Evolutionary conservation across 306 rosid genomes (phyloP), one percentile per base, ranked within the genome.

Genomic region (Inga leiocalycina): DNA sequence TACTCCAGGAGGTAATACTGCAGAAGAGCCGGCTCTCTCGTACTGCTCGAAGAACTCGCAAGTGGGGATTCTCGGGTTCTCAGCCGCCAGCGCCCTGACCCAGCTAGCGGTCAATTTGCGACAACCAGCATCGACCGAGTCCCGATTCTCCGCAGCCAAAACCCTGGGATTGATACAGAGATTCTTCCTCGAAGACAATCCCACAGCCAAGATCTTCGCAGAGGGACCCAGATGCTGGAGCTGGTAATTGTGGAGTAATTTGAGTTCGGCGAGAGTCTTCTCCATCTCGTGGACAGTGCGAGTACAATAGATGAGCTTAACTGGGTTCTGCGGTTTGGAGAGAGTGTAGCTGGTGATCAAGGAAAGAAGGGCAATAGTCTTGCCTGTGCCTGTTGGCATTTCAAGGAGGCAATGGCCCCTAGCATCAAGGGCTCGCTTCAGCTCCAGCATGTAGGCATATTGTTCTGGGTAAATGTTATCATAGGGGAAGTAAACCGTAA

Each of bases 201-300:
- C 99, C 0, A 95, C 82, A 0, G 99, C 98, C 73, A 95, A 89
- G 79, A 95, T 87, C 80, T 68, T 74, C 2, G 97, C 94, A 17
- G 85, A 85, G 13, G 95, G 88, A 8, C 96, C 98, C 5, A 93
- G 86, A 76, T 84, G 93, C 9, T 65, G 82, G 45, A 88, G 52
- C 89, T 91, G 97, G 87, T 92, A 95, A 14, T 82, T 61, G 14
- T 93, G 97, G 64, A 95, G 97, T 51, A 91, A 84, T 69, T 86
- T 87, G 49, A 95, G 97, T 84, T 95, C 99, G 57, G 93, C 89
- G 2, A 93, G 93, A 12, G 99, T 95, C 84, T 95, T 95, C 89
- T 95, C 99, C 98, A 95, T 95, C 86, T 95, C 98, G 81, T 95
- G 99, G 17, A 95, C 99, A 6, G 99, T 95, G 54, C 98, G 96